Percentiles rank a stretch among this genome's conserved stretches.
Evolutionary conservation across 2,329 filamentous ascomycete genomes (phyloP).

Genomic region (Monosporascus sp.): DNA sequence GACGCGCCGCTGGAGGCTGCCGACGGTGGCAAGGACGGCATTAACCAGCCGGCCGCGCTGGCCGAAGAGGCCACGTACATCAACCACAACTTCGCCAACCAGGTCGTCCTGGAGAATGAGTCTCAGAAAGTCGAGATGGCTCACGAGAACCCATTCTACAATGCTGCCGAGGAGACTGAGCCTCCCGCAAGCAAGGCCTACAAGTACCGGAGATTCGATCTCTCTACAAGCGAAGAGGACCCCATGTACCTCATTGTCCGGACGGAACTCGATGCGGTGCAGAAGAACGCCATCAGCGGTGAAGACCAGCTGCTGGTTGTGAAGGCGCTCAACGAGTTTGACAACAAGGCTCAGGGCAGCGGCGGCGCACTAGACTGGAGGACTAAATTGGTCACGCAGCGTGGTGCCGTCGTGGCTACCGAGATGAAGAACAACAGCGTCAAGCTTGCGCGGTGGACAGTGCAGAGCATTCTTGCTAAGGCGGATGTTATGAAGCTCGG

Average conservation of each 20-base stretch:
- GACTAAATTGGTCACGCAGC: constrained; percentile 86
- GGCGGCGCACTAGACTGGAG: constrained; percentile 96
- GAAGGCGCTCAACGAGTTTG: constrained; percentile 98
- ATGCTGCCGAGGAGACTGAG: constrained; percentile 84
- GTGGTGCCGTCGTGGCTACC: constrained; percentile 94
- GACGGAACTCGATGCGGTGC: constrained; percentile 89
- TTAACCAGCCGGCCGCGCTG: constrained; percentile 90
- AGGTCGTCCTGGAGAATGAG: constrained; percentile 82
- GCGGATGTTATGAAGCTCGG: constrained; percentile 99
- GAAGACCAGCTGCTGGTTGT: constrained; percentile 89
- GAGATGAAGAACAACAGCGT: constrained; percentile 99
- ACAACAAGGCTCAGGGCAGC: constrained; percentile 93
- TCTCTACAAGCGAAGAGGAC: constrained; percentile 91
- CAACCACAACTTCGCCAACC: constrained; percentile 99
- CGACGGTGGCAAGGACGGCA: constrained; percentile 86
- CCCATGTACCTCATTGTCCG: constrained; percentile 89
- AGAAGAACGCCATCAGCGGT: constrained; percentile 89
- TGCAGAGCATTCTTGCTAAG: constrained; percentile 92
- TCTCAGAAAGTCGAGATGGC: constrained; percentile 74
- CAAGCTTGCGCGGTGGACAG: constrained; percentile 97
- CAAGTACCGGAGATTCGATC: constrained; percentile 96
- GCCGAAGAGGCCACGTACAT: constrained; percentile 98
- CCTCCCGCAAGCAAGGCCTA: constrained; percentile 94
- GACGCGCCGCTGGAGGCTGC: constrained; percentile 89
- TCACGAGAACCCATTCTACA: constrained; percentile 96